These are phyloP conservation scores for Nothomitra cinnamomea DNA, from an alignment of 2,329 filamentous ascomycete species.

Conservation along the genomic window DNA sequence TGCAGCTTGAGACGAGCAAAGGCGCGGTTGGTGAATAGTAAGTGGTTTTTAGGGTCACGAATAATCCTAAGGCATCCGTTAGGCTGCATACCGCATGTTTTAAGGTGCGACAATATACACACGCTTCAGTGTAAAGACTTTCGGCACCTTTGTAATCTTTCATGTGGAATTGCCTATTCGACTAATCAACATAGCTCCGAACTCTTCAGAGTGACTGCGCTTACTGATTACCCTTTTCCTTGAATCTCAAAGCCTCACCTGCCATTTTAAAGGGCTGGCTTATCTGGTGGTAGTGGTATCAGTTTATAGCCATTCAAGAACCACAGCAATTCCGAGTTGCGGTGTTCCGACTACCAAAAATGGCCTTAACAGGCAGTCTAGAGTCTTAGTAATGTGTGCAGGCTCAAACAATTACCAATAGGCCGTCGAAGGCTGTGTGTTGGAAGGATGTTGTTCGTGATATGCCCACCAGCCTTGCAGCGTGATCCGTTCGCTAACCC, in stretches of 20 bases:
- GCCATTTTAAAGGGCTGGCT: background rate
- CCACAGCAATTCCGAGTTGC: too few species aligned
- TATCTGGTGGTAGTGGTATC: background rate
- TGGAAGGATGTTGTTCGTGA: too few species aligned
- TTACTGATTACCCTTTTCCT: constrained; percentile 7
- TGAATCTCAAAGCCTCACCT: constrained; percentile 1
- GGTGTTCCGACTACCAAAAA: too few species aligned
- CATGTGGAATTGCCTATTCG: constrained; percentile 12
- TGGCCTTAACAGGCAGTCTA: too few species aligned
- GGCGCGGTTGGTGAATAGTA: constrained; percentile 15
- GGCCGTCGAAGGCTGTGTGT: too few species aligned
- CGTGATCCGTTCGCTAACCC: too few species aligned
- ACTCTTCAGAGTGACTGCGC: background rate
- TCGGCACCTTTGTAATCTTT: constrained; percentile 13
- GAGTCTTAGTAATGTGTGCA: too few species aligned
- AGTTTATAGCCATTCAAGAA: background rate
- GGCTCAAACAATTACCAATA: too few species aligned
- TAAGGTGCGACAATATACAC: background rate
- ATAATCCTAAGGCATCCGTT: constrained; percentile 6
- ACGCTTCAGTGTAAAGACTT: constrained; percentile 13
- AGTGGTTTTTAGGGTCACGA: constrained; percentile 12
- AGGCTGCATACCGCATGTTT: background rate
- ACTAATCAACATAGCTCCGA: background rate
- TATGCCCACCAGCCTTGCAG: too few species aligned
- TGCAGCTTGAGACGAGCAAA: constrained; percentile 12